Percentiles rank a stretch among this genome's conserved stretches.
These are phyloP conservation scores for Gaeumannomyces tritici DNA, from an alignment of 2,329 filamentous ascomycete species.

Conservation along the genomic window DNA sequence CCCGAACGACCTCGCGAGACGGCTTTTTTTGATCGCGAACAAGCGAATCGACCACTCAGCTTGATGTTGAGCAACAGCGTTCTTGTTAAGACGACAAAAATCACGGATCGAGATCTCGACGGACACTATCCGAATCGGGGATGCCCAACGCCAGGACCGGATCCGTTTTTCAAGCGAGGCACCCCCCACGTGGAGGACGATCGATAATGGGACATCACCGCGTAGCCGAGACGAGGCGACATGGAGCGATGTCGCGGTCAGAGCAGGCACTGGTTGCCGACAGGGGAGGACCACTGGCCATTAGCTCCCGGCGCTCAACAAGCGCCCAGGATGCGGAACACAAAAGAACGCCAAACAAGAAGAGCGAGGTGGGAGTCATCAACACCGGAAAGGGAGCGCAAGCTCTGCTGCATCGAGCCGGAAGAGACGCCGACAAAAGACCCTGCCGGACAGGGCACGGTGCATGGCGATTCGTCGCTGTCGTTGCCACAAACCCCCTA, in stretches of 20 bases:
- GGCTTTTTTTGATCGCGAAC: slow-evolving; percentile 22
- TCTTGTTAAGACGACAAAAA: slow-evolving; percentile 9
- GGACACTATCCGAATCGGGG: neutral
- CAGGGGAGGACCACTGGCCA: slow-evolving; percentile 19
- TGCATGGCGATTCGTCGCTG: slow-evolving; percentile 11
- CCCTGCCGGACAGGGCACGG: slow-evolving; percentile 22
- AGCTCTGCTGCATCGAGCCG: slow-evolving; percentile 14
- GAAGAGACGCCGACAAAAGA: neutral
- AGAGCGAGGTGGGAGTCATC: slow-evolving; percentile 18
- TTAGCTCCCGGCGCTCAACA: neutral
- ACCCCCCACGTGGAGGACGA: neutral
- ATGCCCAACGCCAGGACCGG: neutral
- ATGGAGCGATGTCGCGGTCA: slow-evolving; percentile 19
- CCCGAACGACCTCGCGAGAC: slow-evolving; percentile 22
- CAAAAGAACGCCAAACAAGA: slow-evolving; percentile 5
- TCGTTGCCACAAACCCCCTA: neutral
- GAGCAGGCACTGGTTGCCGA: slow-evolving; percentile 36
- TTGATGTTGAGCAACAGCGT: slow-evolving; percentile 10
- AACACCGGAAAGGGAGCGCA: slow-evolving; percentile 14
- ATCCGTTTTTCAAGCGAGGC: neutral
- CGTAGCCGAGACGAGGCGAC: slow-evolving; percentile 23
- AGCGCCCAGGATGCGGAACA: slow-evolving; percentile 3
- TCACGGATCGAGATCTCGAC: neutral
- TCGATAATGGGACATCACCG: slow-evolving; percentile 19
- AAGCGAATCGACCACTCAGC: slow-evolving; percentile 14